Evolutionary conservation across 345 rosid genomes (phyloP), one percentile per base, ranked within the genome.

Genomic region (Psidium guajava): DNA sequence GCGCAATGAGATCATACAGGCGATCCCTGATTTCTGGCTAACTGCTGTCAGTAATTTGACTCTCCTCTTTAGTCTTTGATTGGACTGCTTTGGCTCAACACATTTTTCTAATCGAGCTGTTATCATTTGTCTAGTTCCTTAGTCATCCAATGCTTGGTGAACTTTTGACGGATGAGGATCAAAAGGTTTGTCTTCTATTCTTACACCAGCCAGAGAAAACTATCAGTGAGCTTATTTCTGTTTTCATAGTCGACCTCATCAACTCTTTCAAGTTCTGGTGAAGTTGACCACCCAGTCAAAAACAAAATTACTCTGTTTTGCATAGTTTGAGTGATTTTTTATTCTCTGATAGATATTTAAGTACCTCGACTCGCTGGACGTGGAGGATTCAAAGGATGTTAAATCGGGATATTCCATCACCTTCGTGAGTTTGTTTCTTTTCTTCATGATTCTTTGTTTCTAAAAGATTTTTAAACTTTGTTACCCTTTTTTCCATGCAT

Each of bases 1-100:
- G 91, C 91, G 99, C 69, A 93, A 90, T 59, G 98, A 93, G 22
- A 90, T 93, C 84, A 96, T 97, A 86, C 92, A 91, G 80, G 87
- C 93, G 24, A 96, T 97, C 85, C 98, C 98, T 3, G 98, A 95
- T 88, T 97, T 97, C 89, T 97, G 98, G 98, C 85, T 95, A 84
- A 95, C 97, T 86, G 98, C 98, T 86, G 98, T 97, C 82, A 95
- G 95, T 90, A 53, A 22, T 88, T 80, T 83, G 57, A 83, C 82
- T 51, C 82, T 36, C 4, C 81, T 49, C 82, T 50, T 27, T 80
- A 24, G 47, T 69, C 47, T 87, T 36, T 12, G 49, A 27, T 44
- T 61, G 56, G 54, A 15, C 40, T 28, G 44, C 22, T 47, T 83
- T 82, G 52, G 59, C 22, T 82, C 40, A 16, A 53, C 24, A 51